These are phyloP conservation scores for Saturnispora zaruensis DNA, from an alignment of 805 yeast genomes.

Conservation along the genomic window DNA sequence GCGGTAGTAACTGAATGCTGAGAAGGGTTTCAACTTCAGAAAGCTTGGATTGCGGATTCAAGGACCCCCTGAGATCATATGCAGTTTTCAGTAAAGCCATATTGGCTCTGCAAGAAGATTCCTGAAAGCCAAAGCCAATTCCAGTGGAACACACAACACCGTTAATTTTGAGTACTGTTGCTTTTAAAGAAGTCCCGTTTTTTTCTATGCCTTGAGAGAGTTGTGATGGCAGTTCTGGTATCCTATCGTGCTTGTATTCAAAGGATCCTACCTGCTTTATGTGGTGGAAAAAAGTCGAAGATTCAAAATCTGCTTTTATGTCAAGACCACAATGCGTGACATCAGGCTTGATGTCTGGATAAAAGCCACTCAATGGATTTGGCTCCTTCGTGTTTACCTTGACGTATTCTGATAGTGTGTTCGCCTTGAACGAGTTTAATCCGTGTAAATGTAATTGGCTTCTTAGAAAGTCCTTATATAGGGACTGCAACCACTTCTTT, in stretches of 20 bases:
- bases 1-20: background rate
- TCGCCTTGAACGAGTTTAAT: background rate
- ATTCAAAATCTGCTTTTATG: background rate
- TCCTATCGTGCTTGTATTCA: background rate
- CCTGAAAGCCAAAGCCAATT: constrained; percentile 1
- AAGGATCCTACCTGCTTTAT: background rate
- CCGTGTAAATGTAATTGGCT: background rate
- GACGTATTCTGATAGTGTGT: background rate
- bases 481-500: background rate
- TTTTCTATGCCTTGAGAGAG: background rate
- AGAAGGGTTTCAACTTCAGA: background rate
- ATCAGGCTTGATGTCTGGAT: background rate
- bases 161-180: background rate
- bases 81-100: constrained; percentile 2
- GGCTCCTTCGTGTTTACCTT: background rate
- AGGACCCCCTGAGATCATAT: background rate
- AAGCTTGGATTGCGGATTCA: background rate
- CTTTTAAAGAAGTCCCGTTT: constrained; percentile 1
- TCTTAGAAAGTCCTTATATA: background rate
- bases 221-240: background rate
- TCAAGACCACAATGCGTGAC: background rate
- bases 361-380: background rate
- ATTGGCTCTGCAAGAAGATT: background rate
- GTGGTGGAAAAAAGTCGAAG: background rate
- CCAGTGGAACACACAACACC: constrained; percentile 5